Evolutionary conservation across 176 grass and related monocot genomes (phyloP).

Genomic region (Metroxylon sagu): DNA sequence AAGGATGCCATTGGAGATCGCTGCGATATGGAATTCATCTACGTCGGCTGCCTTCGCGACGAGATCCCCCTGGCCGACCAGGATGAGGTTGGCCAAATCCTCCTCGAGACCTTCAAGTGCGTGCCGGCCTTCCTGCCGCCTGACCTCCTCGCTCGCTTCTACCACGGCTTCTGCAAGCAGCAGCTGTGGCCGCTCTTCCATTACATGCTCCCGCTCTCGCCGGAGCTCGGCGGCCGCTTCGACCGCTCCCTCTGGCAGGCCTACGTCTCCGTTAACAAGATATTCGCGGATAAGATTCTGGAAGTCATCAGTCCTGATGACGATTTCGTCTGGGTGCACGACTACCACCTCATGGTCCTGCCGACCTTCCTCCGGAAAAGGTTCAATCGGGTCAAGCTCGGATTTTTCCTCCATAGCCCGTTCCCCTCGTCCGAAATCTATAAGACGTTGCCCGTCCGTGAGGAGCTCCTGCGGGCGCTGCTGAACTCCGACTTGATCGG

Average conservation of each 20-base stretch:
- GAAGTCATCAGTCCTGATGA: constrained; percentile 97
- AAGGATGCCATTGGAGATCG: constrained; percentile 67
- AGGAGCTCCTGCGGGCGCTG: constrained; percentile 87
- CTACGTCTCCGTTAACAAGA: constrained; percentile 86
- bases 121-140: constrained; percentile 72
- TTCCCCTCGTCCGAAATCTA: constrained; percentile 99
- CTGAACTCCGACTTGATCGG: constrained; percentile 98
- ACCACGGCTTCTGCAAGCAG: constrained; percentile 90
- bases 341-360: constrained; percentile 98
- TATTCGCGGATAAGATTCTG: constrained; percentile 80
- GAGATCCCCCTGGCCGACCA: constrained; percentile 58
- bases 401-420: constrained; percentile 97
- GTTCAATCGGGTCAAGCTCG: constrained; percentile 90
- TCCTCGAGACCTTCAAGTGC: constrained; percentile 77
- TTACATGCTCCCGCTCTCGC: constrained; percentile 91
- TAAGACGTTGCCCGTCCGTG: constrained; percentile 80
- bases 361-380: constrained; percentile 86
- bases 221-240: constrained; percentile 49
- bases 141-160: constrained; percentile 56
- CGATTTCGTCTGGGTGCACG: constrained; percentile 95
- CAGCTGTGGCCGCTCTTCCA: constrained; percentile 93
- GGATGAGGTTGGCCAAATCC: constrained; percentile 83
- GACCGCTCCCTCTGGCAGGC: constrained; percentile 81
- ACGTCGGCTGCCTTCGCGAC: constrained; percentile 74
- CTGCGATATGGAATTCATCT: constrained; percentile 81